Evolutionary conservation across 768 basidiomycete species (phyloP), one percentile per base, ranked within the genome.

Genomic region (Rhodotorula sphaerocarpa): DNA sequence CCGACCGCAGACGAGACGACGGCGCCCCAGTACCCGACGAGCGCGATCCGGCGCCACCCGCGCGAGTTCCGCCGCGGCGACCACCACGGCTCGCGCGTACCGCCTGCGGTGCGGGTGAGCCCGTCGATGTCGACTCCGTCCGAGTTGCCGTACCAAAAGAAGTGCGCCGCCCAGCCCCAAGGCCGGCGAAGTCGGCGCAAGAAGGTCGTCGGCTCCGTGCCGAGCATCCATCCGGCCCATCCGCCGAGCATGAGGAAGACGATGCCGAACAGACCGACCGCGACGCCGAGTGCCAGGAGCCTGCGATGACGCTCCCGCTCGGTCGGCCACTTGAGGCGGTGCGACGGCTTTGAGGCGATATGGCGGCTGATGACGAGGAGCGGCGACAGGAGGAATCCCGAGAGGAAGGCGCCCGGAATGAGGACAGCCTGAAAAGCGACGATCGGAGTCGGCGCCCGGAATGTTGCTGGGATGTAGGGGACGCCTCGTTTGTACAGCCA

Each of bases 361-460:
- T 90, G 86, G 3, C 95, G 83, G 23, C 92, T 93, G 25, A 97
- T 80, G 48, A 89, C 85, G 23, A 99, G 85, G 45, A 97, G 79
- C 0, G 95, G 95, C 0, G 90, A 90, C n/a, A 99, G 81, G 12
- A 96, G 77, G 76, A 96, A 90, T 20, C 95, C 95, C n/a, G 85
- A 85, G 36, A 97, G 78, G 60, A 97, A 82, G 1, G 90, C 86
- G 28, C 95, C 95, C 7, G 87, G 88, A 50, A 99, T 86, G 50
- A 97, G 80, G 3, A 95, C 89, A 45, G 92, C 80, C 73, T 97
- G 95, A 76, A 90, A 92, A 44, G 86, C 82, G 53, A 97, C 81
- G 23, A 97, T 80, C 16, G 95, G 93, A 4, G 88, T 93, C 15
- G 95, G 91, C 9, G 91, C 79, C 44, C 93, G 86, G 73, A 87